A percentile compares a stretch with the other conserved stretches of the same genome.
These are phyloP conservation scores for Xylaria sp. DNA, from an alignment of 2,329 filamentous ascomycete genomes.

Conservation along the genomic window DNA sequence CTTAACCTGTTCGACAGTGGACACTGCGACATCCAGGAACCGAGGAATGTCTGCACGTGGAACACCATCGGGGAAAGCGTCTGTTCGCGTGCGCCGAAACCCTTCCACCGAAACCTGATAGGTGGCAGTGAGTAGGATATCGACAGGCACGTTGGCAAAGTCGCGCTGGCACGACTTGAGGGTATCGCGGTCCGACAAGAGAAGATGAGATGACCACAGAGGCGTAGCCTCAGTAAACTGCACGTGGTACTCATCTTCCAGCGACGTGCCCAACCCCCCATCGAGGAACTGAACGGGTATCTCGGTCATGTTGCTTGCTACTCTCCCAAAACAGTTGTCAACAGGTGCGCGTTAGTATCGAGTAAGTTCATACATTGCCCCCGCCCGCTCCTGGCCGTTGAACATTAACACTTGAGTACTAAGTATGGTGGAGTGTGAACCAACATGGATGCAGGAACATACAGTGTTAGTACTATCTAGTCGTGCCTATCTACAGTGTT, in stretches of 20 bases:
- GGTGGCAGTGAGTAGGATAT: slow-evolving; percentile 74
- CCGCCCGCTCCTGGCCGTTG: not conserved
- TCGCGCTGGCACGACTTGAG: slow-evolving; percentile 66
- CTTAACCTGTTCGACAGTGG: slow-evolving; percentile 55
- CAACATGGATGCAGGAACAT: too few relatives aligned
- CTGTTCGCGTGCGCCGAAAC: slow-evolving; percentile 62
- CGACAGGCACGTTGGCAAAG: slow-evolving; percentile 67
- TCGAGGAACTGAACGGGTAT: slow-evolving; percentile 65
- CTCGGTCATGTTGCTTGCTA: slow-evolving; percentile 25
- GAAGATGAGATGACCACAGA: slow-evolving; percentile 75
- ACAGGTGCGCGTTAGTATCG: not conserved
- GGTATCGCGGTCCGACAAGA: slow-evolving; percentile 64
- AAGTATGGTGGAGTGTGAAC: too few relatives aligned
- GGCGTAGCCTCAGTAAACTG: slow-evolving; percentile 64
- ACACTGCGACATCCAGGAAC: slow-evolving; percentile 58
- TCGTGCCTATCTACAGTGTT: not conserved
- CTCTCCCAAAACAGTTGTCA: slow-evolving; percentile 1
- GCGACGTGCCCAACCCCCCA: slow-evolving; percentile 74
- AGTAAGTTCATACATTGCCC: not conserved
- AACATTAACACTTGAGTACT: too few relatives aligned
- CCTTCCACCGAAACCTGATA: slow-evolving; percentile 71
- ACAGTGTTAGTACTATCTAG: too few relatives aligned
- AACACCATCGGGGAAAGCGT: slow-evolving; percentile 58
- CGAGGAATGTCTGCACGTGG: slow-evolving; percentile 52
- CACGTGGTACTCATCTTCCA: slow-evolving; percentile 66